Conservation (phyloP, 306 rosid species). For the Medicago lupulina region DNA sequence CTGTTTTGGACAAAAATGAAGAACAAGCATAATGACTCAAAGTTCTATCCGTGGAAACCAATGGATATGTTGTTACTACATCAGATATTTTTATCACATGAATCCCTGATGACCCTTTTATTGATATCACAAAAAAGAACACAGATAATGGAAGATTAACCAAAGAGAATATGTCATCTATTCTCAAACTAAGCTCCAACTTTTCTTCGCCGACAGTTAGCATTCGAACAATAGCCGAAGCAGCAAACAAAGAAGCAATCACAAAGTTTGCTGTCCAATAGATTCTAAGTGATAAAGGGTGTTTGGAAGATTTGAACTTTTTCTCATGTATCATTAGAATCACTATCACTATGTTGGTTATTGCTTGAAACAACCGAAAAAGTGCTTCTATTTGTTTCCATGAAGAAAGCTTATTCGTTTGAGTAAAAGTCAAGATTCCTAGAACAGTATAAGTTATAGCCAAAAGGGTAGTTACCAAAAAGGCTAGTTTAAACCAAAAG, state of each 20-base stretch:
- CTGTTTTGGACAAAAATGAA: conserved; percentile 42
- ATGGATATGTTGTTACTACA: conserved; percentile 15
- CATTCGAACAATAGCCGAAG: conserved; percentile 45
- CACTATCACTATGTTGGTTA: conserved; percentile 36
- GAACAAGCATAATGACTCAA: conserved; percentile 48
- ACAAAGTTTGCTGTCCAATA: conserved; percentile 47
- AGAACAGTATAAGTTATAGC: conserved; percentile 45
- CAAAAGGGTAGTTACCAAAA: conserved; percentile 35
- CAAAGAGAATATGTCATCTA: conserved; percentile 51
- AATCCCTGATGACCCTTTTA: conserved; percentile 49
- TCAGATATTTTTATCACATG: conserved; percentile 42
- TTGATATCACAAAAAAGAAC: conserved; percentile 32
- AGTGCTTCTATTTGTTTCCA: conserved; percentile 47
- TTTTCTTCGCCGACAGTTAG: neutral
- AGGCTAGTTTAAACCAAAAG: conserved; percentile 45
- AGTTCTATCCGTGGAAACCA: conserved; percentile 27
- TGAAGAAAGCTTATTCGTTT: conserved; percentile 31
- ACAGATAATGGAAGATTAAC: conserved; percentile 42
- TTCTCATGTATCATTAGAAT: conserved; percentile 43
- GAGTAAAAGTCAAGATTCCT: conserved; percentile 42
- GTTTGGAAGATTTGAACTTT: conserved; percentile 41
- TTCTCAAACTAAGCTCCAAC: conserved; percentile 47
- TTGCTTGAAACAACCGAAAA: conserved; percentile 45
- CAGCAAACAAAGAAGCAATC: conserved; percentile 40
- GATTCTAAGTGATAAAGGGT: conserved; percentile 51